Conservation (phyloP, 2,329 filamentous ascomycete species). For the Fusarium pseudograminearum region DNA sequence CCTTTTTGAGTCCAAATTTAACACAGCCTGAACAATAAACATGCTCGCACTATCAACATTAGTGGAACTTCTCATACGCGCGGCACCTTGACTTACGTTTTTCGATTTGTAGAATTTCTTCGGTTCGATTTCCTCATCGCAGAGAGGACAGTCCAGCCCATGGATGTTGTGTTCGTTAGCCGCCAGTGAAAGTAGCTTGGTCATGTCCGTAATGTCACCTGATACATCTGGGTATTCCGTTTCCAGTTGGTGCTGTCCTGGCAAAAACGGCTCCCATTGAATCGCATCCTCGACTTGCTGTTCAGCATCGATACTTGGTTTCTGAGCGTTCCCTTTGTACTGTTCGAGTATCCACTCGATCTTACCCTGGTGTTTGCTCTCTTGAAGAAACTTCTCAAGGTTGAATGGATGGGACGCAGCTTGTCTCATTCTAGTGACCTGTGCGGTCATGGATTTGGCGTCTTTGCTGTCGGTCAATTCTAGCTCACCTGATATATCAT, state of each 20-base stretch:
- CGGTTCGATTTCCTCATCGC: fast-evolving
- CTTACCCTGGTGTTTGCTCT: not conserved
- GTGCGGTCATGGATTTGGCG: not conserved
- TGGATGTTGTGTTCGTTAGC: not conserved
- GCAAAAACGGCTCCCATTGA: not conserved
- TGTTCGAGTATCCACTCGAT: not conserved
- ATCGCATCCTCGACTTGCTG: not conserved
- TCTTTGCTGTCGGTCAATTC: not conserved
- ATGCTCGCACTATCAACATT: conserved; percentile 50
- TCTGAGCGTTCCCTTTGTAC: not conserved
- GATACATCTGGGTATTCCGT: not conserved
- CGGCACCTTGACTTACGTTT: not conserved
- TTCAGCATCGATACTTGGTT: not conserved
- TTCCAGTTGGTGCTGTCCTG: not conserved
- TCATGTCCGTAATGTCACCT: not conserved
- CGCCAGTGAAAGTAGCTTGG: not conserved
- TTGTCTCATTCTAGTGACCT: not conserved
- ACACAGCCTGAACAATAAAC: conserved; percentile 49
- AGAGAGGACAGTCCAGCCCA: not conserved
- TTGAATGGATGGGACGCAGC: not conserved
- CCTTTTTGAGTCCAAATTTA: not conserved
- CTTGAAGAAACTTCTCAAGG: not conserved
- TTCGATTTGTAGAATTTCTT: not conserved
- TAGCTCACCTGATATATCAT: not conserved
- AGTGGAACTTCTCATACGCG: conserved; percentile 14